Percentiles rank a stretch among this genome's conserved stretches.
Evolutionary conservation across 768 basidiomycete genomes (phyloP).

Genomic region (Suillus brevipes): DNA sequence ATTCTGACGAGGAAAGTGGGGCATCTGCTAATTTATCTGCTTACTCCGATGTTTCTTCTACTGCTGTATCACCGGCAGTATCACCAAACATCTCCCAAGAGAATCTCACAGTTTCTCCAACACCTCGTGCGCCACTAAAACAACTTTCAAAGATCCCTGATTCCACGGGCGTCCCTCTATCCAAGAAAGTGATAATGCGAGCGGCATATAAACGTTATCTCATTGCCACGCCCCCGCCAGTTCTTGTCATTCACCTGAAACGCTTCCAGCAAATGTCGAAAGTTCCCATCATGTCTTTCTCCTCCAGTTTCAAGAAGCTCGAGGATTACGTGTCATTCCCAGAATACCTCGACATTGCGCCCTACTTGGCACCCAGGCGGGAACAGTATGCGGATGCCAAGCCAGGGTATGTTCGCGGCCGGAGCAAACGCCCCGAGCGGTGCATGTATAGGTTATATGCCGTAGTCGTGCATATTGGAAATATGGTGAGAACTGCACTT

Average conservation of each 20-base stretch:
- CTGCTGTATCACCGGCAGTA: constrained; percentile 25
- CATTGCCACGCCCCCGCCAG: constrained; percentile 79
- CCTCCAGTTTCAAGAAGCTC: constrained; percentile 80
- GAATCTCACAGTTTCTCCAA: constrained; percentile 17
- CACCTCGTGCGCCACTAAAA: constrained; percentile 24
- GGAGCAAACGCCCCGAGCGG: constrained; percentile 28
- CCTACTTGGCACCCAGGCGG: constrained; percentile 81
- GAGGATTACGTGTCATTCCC: constrained; percentile 94
- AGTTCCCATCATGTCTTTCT: constrained; percentile 59
- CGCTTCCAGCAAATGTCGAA: constrained; percentile 87
- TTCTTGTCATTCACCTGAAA: constrained; percentile 91
- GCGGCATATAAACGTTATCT: constrained; percentile 95
- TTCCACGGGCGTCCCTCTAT: constrained; percentile 34
- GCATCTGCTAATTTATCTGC: constrained; percentile 22
- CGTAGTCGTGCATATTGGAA: constrained; percentile 84
- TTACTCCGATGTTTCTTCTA: constrained; percentile 38
- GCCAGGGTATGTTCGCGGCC: constrained; percentile 23
- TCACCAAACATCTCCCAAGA: constrained; percentile 36
- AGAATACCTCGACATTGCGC: constrained; percentile 78
- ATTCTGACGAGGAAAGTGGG: constrained; percentile 37
- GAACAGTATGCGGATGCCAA: constrained; percentile 64
- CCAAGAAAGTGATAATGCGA: constrained; percentile 70
- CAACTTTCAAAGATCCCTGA: constrained; percentile 32
- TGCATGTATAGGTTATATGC: constrained; percentile 75
- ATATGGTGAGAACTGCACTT: constrained; percentile 57